Conservation (phyloP, 2,329 filamentous ascomycete genomes). For the Colletotrichum coccodes region DNA sequence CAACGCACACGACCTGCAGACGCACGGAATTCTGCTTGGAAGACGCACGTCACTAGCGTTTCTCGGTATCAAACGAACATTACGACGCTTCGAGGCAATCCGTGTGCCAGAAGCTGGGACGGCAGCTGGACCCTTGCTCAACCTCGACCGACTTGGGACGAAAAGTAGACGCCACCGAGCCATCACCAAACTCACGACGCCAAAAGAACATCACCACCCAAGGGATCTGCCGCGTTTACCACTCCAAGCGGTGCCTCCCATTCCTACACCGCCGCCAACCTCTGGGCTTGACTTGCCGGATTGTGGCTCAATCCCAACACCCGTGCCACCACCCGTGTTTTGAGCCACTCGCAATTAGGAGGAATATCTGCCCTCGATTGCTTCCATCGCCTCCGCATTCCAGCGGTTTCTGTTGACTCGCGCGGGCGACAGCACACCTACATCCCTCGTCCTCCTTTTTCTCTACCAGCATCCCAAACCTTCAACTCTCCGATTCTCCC, state of each 20-base stretch:
- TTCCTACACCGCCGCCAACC: not conserved
- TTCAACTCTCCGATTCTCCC: not conserved
- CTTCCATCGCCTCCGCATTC: slow-evolving; percentile 27
- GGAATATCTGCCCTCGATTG: slow-evolving; percentile 20
- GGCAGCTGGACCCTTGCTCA: slow-evolving; percentile 26
- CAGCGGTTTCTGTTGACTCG: slow-evolving; percentile 17
- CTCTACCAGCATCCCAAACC: not conserved
- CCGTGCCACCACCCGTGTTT: not conserved
- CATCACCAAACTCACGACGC: not conserved
- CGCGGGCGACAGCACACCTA: not conserved
- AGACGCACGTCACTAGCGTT: slow-evolving; percentile 5
- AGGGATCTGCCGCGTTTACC: not conserved
- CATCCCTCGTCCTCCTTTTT: not conserved
- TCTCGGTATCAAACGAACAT: slow-evolving; percentile 2
- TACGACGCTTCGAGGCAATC: slow-evolving; percentile 15
- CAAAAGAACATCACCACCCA: not conserved
- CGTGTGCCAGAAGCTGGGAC: slow-evolving; percentile 26
- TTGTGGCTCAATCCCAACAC: slow-evolving; percentile 24
- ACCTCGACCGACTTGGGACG: slow-evolving; percentile 20
- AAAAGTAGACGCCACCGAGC: not conserved
- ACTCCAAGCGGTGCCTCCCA: not conserved
- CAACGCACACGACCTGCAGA: not conserved
- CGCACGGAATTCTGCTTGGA: not conserved
- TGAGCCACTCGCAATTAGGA: slow-evolving; percentile 1
- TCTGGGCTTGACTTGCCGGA: slow-evolving; percentile 5